Evolutionary conservation across 306 rosid species (phyloP).

Genomic region (Canavalia ensiformis): DNA sequence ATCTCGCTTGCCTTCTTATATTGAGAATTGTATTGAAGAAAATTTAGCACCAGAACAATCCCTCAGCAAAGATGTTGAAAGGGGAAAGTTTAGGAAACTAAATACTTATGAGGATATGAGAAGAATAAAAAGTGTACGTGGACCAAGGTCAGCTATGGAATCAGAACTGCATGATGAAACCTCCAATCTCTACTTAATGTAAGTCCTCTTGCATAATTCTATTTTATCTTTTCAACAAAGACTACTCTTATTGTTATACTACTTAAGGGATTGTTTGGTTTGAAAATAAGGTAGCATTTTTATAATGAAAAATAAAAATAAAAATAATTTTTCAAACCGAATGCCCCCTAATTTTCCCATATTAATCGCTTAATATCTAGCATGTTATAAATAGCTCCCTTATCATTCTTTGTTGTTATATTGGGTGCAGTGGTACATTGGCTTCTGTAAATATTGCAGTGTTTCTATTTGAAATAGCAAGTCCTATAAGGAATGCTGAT

Average conservation of each 20-base stretch:
- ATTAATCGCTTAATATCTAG: not conserved
- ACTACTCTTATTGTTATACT: not conserved
- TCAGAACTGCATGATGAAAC: constrained; percentile 59
- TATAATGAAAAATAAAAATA: too few species aligned
- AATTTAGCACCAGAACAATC: constrained; percentile 42
- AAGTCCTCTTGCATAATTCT: constrained; percentile 24
- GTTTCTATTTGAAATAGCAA: constrained; percentile 89
- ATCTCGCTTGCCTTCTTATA: constrained; percentile 42
- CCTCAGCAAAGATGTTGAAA: constrained; percentile 39
- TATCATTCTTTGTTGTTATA: constrained; percentile 39
- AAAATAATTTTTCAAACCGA: too few species aligned
- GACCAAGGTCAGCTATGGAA: constrained; percentile 44
- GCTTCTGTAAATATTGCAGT: constrained; percentile 86
- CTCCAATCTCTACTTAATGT: constrained; percentile 73
- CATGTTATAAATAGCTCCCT: constrained; percentile 5
- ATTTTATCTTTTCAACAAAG: constrained; percentile 18
- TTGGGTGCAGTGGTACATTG: constrained; percentile 78
- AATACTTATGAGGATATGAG: constrained; percentile 44
- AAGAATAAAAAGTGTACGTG: constrained; percentile 36
- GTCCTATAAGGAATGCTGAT: constrained; percentile 79
- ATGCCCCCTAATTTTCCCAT: not conserved
- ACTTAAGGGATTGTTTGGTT: not conserved
- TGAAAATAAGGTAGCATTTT: too few species aligned
- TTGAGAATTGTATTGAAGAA: constrained; percentile 50
- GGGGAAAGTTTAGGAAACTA: constrained; percentile 34